phyloP scores from a whole-genome alignment of 768 basidiomycete genomes.

The Imleria badia region DNA sequence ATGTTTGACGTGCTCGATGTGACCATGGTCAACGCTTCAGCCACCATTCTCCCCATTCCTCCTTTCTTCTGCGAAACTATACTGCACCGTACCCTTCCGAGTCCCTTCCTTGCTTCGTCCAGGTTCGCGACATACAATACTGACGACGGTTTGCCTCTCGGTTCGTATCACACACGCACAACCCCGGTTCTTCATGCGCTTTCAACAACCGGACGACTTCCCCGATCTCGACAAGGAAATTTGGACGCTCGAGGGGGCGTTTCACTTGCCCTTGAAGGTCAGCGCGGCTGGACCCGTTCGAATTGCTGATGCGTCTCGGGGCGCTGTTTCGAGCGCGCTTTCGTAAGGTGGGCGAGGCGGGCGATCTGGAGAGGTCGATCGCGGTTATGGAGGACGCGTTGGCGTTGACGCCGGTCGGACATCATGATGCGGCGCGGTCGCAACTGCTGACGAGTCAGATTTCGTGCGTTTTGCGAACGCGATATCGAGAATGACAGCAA shows the following conservation, averaged over 20 bases:
- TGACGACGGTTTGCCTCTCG: conserved; percentile 1
- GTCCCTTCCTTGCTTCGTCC: not conserved
- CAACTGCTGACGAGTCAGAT: too few species aligned
- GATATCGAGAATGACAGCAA: not conserved
- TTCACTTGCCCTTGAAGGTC: not conserved
- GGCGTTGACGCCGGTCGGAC: not conserved
- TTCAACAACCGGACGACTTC: too few species aligned
- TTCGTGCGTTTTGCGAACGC: too few species aligned
- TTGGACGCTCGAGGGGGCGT: not conserved
- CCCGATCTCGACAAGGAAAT: not conserved
- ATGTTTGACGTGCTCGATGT: conserved; percentile 81
- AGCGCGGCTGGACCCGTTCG: too few species aligned
- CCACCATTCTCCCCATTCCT: not conserved
- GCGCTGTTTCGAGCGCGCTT: not conserved
- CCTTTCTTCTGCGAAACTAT: not conserved
- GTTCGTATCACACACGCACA: not conserved
- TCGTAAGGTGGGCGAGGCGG: not conserved
- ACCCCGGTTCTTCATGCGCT: too few species aligned
- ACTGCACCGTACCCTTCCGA: not conserved
- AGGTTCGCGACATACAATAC: not conserved
- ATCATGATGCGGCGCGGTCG: not conserved
- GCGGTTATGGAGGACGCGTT: not conserved
- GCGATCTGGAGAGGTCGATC: not conserved
- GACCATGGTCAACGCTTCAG: conserved; percentile 62
- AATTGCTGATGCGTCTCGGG: not conserved